These are phyloP conservation scores for Dissophora ornata DNA, from an alignment of 192 early-diverging fungal genomes.

Conservation along the genomic window DNA sequence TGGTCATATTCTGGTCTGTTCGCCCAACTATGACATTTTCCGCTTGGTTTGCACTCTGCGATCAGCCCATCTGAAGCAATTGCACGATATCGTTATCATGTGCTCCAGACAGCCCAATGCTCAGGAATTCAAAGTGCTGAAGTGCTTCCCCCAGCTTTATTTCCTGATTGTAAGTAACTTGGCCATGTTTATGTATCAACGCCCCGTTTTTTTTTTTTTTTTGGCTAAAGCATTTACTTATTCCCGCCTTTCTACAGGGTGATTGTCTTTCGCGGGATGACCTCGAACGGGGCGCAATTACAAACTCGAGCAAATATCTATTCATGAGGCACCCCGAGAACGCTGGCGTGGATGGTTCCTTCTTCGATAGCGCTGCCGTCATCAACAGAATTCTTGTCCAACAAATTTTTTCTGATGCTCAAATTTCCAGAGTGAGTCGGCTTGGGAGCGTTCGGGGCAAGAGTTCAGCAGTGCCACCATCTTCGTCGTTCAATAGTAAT, in stretches of 20 bases:
- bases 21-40: constrained; percentile 51
- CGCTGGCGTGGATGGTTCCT: constrained; percentile 47
- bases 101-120: constrained; percentile 41
- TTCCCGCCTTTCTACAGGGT: constrained; percentile 38
- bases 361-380: constrained; percentile 44
- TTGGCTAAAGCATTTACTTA: neutral
- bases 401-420: constrained; percentile 44
- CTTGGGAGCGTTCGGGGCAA: neutral
- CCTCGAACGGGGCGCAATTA: constrained; percentile 57
- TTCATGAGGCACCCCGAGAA: constrained; percentile 56
- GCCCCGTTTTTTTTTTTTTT: too few relatives aligned
- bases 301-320: constrained; percentile 59
- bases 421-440: constrained; percentile 14
- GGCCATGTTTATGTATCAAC: too few relatives aligned
- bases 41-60: constrained; percentile 41
- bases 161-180: constrained; percentile 61
- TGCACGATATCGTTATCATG: constrained; percentile 63
- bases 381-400: constrained; percentile 50
- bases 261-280: constrained; percentile 61
- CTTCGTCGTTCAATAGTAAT: too few relatives aligned
- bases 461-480: neutral
- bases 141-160: constrained; percentile 58
- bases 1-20: constrained; percentile 47
- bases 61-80: constrained; percentile 48
- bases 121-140: constrained; percentile 56